Percentiles rank a stretch among this genome's conserved stretches.
These are phyloP conservation scores for Cercospora sp. DNA, from an alignment of 2,329 filamentous ascomycete genomes.

Conservation along the genomic window DNA sequence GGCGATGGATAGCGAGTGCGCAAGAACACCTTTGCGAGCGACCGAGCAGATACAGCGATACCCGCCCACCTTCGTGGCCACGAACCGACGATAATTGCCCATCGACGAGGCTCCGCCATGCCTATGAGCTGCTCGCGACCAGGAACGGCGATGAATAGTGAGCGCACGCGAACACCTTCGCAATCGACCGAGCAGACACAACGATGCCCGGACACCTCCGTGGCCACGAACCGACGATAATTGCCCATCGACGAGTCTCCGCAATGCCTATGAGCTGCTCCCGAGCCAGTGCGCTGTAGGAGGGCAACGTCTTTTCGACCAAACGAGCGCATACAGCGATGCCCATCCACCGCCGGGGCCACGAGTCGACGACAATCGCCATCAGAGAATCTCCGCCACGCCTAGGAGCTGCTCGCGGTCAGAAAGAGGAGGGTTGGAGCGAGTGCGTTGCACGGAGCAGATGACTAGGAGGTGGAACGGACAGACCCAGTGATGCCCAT, in stretches of 20 bases:
- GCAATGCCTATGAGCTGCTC: neutral
- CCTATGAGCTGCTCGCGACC: too few species aligned
- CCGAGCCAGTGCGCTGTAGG: neutral
- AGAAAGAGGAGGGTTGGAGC: neutral
- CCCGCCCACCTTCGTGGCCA: neutral
- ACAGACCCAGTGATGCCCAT: neutral
- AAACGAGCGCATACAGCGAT: neutral
- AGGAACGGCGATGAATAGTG: too few species aligned
- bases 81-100: neutral
- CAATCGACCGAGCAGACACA: too few species aligned
- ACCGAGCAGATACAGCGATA: neutral
- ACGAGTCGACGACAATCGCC: neutral
- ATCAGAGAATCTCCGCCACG: neutral
- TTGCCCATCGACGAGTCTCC: too few species aligned
- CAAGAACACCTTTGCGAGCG: too few species aligned
- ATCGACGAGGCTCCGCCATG: neutral
- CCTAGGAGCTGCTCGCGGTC: neutral
- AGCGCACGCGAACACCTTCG: too few species aligned
- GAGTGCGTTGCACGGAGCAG: neutral
- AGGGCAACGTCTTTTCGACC: neutral
- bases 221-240: too few species aligned
- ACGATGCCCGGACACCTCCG: too few species aligned
- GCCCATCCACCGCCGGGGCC: neutral
- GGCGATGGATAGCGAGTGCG: too few species aligned
- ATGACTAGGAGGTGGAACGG: neutral